phyloP scores from a whole-genome alignment of 805 yeast genomes.

The Saccharomycopsis selenospora region DNA sequence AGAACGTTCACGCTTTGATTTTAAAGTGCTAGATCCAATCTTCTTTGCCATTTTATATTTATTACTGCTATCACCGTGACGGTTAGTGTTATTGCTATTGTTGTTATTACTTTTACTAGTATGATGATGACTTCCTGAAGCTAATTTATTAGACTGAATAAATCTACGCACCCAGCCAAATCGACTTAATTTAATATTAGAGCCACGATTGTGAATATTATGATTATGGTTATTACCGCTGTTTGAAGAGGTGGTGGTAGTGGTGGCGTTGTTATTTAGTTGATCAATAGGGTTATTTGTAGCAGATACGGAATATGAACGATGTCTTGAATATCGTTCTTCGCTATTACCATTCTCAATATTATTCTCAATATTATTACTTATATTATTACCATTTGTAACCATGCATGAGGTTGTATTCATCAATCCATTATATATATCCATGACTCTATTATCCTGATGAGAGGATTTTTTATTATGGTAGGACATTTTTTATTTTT shows the following conservation, averaged over 20 bases:
- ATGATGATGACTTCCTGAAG: neutral
- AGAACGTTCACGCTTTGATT: neutral
- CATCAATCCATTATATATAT: neutral
- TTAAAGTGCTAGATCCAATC: neutral
- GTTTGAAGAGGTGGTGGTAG: neutral
- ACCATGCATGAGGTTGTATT: too few species aligned
- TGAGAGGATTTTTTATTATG: neutral
- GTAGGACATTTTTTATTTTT: neutral
- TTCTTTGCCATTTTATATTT: neutral
- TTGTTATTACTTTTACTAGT: too few species aligned
- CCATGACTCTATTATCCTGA: slow-evolving; percentile 1
- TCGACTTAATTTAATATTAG: slow-evolving; percentile 3
- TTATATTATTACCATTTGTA: neutral
- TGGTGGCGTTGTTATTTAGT: neutral
- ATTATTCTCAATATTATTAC: neutral
- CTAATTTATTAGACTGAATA: slow-evolving; percentile 17
- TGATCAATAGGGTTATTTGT: neutral
- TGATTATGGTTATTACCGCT: neutral
- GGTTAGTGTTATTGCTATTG: too few species aligned
- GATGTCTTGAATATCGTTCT: slow-evolving; percentile 5
- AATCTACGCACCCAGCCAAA: slow-evolving; percentile 21
- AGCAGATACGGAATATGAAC: slow-evolving; percentile 16
- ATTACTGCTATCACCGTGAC: neutral
- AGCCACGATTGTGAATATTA: neutral
- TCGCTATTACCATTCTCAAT: neutral